Evolutionary conservation across 2,329 filamentous ascomycete genomes (phyloP).

Genomic region (Arthrobotrys musiformis): DNA sequence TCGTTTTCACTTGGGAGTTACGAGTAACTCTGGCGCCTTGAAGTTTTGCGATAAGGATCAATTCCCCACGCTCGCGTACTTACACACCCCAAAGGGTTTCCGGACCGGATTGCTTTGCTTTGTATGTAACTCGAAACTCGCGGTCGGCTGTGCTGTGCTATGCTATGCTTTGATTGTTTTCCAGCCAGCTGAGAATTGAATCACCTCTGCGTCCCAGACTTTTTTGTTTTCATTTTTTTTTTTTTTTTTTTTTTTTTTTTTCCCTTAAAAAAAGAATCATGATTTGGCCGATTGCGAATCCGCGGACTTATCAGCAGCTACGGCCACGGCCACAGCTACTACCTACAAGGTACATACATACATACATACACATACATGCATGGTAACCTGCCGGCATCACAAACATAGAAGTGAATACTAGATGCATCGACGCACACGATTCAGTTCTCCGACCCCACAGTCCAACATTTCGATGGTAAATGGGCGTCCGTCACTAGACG

Average conservation of each 20-base stretch:
- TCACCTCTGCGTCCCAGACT: background rate
- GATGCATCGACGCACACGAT: background rate
- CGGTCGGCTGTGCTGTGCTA: background rate
- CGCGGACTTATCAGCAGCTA: conserved; percentile 26
- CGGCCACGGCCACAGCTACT: too few relatives aligned
- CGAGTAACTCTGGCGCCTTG: conserved; percentile 2
- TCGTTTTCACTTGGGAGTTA: conserved; percentile 13
- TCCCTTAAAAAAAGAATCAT: background rate
- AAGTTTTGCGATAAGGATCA: conserved; percentile 43
- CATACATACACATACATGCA: conserved; percentile 42
- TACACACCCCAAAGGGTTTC: background rate
- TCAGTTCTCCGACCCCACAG: conserved; percentile 14
- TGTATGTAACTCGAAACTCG: background rate
- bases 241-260: too few relatives aligned
- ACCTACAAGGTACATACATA: too few relatives aligned
- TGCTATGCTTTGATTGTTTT: background rate
- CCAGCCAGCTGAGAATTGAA: background rate
- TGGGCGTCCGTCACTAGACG: conserved; percentile 41
- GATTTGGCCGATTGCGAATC: conserved; percentile 7
- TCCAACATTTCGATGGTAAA: conserved; percentile 15
- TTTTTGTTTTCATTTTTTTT: too few relatives aligned
- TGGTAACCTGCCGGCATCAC: conserved; percentile 11
- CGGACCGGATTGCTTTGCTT: background rate
- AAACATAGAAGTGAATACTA: conserved; percentile 4
- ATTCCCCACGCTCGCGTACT: conserved; percentile 28